These are phyloP conservation scores for Kodamaea arcana DNA, from an alignment of 1,139 yeast species.

Conservation along the genomic window DNA sequence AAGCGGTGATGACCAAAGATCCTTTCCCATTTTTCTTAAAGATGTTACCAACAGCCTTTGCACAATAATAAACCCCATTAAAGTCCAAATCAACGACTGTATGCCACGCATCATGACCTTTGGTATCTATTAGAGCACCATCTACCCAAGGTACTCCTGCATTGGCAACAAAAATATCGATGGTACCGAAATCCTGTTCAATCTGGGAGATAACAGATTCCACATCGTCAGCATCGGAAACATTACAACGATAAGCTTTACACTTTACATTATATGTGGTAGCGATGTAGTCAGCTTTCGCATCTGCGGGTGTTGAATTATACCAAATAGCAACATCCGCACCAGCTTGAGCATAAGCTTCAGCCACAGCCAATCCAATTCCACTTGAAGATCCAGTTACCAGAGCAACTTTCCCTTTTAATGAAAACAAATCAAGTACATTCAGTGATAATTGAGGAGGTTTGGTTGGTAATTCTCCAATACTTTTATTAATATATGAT, in stretches of 20 bases:
- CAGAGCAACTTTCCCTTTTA: slow-evolving; percentile 84
- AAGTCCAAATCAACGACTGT: slow-evolving; percentile 21
- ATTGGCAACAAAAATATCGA: slow-evolving; percentile 84
- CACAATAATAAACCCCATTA: slow-evolving; percentile 37
- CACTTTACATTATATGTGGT: slow-evolving; percentile 62
- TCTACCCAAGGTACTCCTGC: slow-evolving; percentile 89
- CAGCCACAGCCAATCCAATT: slow-evolving; percentile 80
- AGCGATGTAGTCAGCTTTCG: slow-evolving; percentile 53
- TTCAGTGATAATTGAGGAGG: slow-evolving; percentile 20
- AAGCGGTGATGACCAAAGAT: slow-evolving; percentile 71
- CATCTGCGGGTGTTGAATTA: slow-evolving; percentile 58
- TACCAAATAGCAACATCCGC: slow-evolving; percentile 89
- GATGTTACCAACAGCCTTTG: slow-evolving; percentile 55
- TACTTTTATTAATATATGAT: slow-evolving; percentile 10
- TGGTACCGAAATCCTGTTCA: slow-evolving; percentile 65
- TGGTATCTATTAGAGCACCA: slow-evolving; percentile 26
- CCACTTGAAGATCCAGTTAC: slow-evolving; percentile 87
- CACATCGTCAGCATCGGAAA: slow-evolving; percentile 58
- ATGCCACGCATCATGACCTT: slow-evolving; percentile 17
- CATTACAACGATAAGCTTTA: slow-evolving; percentile 70
- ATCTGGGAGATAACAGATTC: slow-evolving; percentile 54
- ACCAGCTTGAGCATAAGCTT: slow-evolving; percentile 86
- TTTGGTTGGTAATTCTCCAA: slow-evolving; percentile 20
- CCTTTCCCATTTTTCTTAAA: slow-evolving; percentile 69
- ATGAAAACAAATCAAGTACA: slow-evolving; percentile 52